A percentile compares a stretch with the other conserved stretches of the same genome.
These are phyloP conservation scores for Gaertneriomyces sp. DNA, from an alignment of 192 early-diverging fungal genomes.

Conservation along the genomic window DNA sequence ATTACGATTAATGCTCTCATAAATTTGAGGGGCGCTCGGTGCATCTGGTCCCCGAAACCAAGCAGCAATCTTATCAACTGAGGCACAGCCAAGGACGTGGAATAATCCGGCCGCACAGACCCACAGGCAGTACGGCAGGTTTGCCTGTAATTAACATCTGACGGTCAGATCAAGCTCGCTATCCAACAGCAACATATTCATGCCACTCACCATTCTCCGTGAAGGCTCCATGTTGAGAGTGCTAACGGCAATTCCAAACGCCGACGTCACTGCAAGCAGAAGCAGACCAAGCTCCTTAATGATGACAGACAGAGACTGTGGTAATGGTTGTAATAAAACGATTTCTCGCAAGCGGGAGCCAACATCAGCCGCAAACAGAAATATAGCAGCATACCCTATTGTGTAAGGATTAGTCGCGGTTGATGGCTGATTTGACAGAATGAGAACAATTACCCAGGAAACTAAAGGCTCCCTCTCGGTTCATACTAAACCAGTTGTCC, in stretches of 20 bases:
- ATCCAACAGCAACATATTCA: background rate
- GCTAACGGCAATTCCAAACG: constrained; percentile 17
- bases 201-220: constrained; percentile 45
- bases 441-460: constrained; percentile 54
- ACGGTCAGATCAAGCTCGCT: background rate
- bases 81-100: constrained; percentile 57
- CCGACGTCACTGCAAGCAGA: background rate
- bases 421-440: background rate
- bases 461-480: constrained; percentile 87
- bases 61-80: constrained; percentile 44
- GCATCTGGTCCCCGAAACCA: constrained; percentile 9
- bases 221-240: constrained; percentile 59
- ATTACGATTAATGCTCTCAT: constrained; percentile 74
- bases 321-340: constrained; percentile 33
- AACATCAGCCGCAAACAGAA: constrained; percentile 69
- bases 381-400: constrained; percentile 79
- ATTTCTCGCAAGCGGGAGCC: constrained; percentile 60
- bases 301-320: constrained; percentile 42
- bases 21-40: constrained; percentile 42
- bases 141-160: constrained; percentile 32
- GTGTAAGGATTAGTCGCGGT: background rate
- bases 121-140: constrained; percentile 78
- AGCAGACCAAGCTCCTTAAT: constrained; percentile 36
- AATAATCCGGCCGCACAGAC: constrained; percentile 65
- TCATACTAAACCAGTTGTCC: constrained; percentile 68